These are phyloP conservation scores for Leishmania mexicana DNA, from an alignment of 208 protist species.

Conservation along the genomic window DNA sequence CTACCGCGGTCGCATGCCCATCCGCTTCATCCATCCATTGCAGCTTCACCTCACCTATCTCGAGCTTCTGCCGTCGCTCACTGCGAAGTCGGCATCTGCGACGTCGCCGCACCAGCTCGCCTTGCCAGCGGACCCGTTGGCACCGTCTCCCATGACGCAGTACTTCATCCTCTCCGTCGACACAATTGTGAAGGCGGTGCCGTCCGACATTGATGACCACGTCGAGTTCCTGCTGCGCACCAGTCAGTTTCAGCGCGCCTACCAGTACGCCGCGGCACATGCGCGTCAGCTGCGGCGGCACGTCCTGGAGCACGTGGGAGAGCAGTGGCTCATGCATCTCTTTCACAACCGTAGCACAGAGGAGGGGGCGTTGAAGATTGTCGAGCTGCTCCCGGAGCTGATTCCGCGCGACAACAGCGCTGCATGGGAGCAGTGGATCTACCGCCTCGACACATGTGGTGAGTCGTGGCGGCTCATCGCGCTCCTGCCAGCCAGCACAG, in stretches of 20 bases:
- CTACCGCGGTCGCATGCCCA: slow-evolving; percentile 56
- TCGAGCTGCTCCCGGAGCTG: slow-evolving; percentile 35
- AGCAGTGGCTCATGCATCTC: slow-evolving; percentile 38
- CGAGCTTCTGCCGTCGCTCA: neutral
- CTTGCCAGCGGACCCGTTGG: slow-evolving; percentile 1
- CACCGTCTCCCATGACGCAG: slow-evolving; percentile 20
- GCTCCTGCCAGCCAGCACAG: slow-evolving; percentile 40
- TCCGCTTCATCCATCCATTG: slow-evolving; percentile 61
- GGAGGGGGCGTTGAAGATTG: slow-evolving; percentile 15
- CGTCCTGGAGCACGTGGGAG: slow-evolving; percentile 21
- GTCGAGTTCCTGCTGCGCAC: slow-evolving; percentile 54
- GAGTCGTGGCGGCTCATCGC: slow-evolving; percentile 59
- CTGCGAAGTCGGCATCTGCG: neutral
- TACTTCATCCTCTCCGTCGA: slow-evolving; percentile 70
- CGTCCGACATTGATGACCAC: slow-evolving; percentile 67
- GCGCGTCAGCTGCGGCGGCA: slow-evolving; percentile 34
- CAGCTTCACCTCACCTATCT: slow-evolving; percentile 56
- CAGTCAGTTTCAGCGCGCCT: slow-evolving; percentile 44
- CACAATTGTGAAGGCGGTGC: slow-evolving; percentile 50
- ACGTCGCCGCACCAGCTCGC: neutral
- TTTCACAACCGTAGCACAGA: slow-evolving; percentile 15
- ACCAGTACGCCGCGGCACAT: slow-evolving; percentile 34
- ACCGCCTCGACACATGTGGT: slow-evolving; percentile 54
- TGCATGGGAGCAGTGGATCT: slow-evolving; percentile 78
- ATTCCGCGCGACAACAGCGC: slow-evolving; percentile 24